phyloP scores from a whole-genome alignment of 768 basidiomycete genomes.

The Russula dissimulans region DNA sequence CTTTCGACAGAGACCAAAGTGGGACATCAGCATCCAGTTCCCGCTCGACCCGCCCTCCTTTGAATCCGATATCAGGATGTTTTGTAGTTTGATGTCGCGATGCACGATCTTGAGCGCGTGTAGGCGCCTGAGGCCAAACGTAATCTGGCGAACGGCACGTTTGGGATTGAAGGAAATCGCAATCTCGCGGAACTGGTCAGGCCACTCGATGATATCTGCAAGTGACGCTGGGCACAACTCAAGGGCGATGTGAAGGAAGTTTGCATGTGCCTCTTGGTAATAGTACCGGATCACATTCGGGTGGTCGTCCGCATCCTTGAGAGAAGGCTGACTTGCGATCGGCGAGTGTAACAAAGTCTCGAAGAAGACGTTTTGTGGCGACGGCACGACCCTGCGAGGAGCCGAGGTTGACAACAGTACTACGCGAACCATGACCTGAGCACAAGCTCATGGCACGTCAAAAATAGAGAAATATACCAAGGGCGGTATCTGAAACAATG shows the following conservation, averaged over 20 bases:
- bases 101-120: slow-evolving; percentile 95
- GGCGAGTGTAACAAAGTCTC: slow-evolving; percentile 92
- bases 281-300: slow-evolving; percentile 98
- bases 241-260: slow-evolving; percentile 95
- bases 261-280: slow-evolving; percentile 88
- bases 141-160: slow-evolving; percentile 77
- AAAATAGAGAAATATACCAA: slow-evolving; percentile 42
- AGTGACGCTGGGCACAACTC: slow-evolving; percentile 90
- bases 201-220: slow-evolving; percentile 76
- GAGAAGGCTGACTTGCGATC: slow-evolving; percentile 82
- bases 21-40: slow-evolving; percentile 86
- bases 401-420: slow-evolving; percentile 90
- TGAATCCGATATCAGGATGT: slow-evolving; percentile 77
- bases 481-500: slow-evolving; percentile 60
- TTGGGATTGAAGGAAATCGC: slow-evolving; percentile 75
- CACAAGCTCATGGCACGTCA: background rate
- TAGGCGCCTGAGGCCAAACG: slow-evolving; percentile 80
- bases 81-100: slow-evolving; percentile 97
- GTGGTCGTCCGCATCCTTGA: slow-evolving; percentile 96
- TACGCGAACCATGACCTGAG: slow-evolving; percentile 89
- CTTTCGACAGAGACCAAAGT: slow-evolving; percentile 95
- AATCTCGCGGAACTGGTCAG: slow-evolving; percentile 71
- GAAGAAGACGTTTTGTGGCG: slow-evolving; percentile 93
- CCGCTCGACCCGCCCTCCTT: slow-evolving; percentile 43
- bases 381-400: slow-evolving; percentile 96